Evolutionary conservation across 73 alveolate genomes (phyloP), one percentile per base, ranked within the genome.

Genomic region (Durusdinium trenchii): DNA sequence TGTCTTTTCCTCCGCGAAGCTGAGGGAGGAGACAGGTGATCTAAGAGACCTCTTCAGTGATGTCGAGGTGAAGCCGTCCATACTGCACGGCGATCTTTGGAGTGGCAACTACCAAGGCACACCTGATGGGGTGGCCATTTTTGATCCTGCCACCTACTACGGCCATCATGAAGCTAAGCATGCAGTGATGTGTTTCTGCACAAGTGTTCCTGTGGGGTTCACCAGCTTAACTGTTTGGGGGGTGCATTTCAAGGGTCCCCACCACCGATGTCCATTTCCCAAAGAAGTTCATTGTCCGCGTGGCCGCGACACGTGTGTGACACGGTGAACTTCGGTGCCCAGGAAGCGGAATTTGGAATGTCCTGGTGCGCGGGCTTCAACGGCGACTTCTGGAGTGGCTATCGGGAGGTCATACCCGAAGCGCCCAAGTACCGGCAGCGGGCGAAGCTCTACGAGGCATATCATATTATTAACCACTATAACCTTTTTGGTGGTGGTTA

Each of bases 401-500:
- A 94, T 51, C 91, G 99, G 32, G 99, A 94, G 30, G 84, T 94
- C 43, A 94, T 94, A 48, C 99, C 99, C 3, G 83, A 94, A 83
- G 99, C 96, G 43, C 96, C 96, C 40, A 85, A 64, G 18, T 89
- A 46, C 46, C 46, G 86, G 52, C 62, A 89, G 47, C 96, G 96
- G 5, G 67, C 86, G 18, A 91, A 91, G 94, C 99, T 94, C 54
- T 94, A 94, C 51, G 99, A 94, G 48, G 99, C 99, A 32, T 94
- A 94, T 42, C 99, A 94, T 67, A 73, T 76, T 84, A 73, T 94
- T 62, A 94, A 94, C 94, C 99, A 94, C 99, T 94, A 94, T 94
- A 94, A 94, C 36, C 40, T 94, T 67, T 94, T 94, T 52, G 99
- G 99, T n/a, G 99, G 99, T 42, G 99, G 99, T 30, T 94, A 94